A percentile compares a stretch with the other conserved stretches of the same genome.
Evolutionary conservation across 1,284 basidiomycete species (phyloP).

Genomic region (Malassezia vespertilionis): DNA sequence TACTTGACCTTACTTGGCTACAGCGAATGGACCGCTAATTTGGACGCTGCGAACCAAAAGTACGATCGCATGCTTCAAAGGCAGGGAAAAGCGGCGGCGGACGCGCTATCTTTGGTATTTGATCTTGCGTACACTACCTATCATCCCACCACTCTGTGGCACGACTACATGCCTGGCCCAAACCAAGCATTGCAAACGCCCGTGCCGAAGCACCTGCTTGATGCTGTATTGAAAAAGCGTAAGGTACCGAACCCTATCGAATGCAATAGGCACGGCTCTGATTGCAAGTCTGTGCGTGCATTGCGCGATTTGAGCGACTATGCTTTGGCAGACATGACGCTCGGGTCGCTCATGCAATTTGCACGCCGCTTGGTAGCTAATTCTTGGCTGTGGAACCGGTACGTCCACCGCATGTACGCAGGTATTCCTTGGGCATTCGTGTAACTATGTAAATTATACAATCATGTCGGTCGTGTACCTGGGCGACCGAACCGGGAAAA

Average conservation of each 20-base stretch:
- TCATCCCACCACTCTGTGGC: constrained; percentile 29
- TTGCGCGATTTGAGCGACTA: constrained; percentile 55
- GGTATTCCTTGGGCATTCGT: too few relatives aligned
- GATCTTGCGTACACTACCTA: constrained; percentile 43
- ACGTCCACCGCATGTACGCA: constrained; percentile 59
- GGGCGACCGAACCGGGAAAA: constrained; percentile 28
- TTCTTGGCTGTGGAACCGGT: constrained; percentile 58
- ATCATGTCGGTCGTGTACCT: constrained; percentile 14
- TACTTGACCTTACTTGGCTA: constrained; percentile 67
- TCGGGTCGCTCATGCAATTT: constrained; percentile 63
- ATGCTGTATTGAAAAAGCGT: constrained; percentile 36
- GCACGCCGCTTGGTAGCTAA: constrained; percentile 57
- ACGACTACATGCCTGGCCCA: constrained; percentile 17
- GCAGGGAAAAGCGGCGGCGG: constrained; percentile 13
- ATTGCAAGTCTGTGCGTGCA: too few relatives aligned
- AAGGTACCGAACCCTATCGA: constrained; percentile 30
- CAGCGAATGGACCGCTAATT: constrained; percentile 66
- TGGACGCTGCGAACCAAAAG: constrained; percentile 55
- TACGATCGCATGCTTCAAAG: constrained; percentile 27
- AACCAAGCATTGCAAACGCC: constrained; percentile 19
- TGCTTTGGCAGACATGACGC: constrained; percentile 62
- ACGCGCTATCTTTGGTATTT: constrained; percentile 21
- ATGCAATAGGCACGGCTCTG: constrained; percentile 39
- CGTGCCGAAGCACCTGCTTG: constrained; percentile 59
- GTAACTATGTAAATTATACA: not conserved